Base-by-base conservation (phyloP, 148 eudicot species). In the Euryodendron excelsum region DNA sequence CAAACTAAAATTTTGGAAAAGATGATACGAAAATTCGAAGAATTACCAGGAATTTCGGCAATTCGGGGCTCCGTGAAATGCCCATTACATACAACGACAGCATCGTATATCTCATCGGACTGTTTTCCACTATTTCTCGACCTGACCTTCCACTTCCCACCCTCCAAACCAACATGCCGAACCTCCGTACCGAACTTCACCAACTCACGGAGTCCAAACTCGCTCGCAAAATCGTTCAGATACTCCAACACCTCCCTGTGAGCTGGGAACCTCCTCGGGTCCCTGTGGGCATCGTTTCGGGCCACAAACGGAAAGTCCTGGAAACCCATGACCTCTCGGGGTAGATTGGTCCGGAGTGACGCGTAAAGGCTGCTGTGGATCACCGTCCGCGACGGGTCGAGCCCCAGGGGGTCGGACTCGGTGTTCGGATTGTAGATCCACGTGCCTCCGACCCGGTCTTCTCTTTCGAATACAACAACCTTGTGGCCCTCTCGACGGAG, bases 1-100 rank as follows among this genome's bases (percentile, higher is more conserved):
- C 45, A 37, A 20, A 67, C 48, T 9, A 39, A n/a, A 63, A 5
- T 33, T 33, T 9, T 34, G 3, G 21, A 21, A 55, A 73, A n/a
- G 5, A 0, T 8, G 41, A 55, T 31, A 53, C 48, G 27, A 36
- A 73, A 18, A 34, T 20, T 28, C 53, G 34, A 64, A 74, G 25
- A 81, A n/a, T 77, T 89, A 93, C 97, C 97, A 31, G 94, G 93
- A 44, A 95, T 87, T 17, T 90, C 88, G 20, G 99, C 99, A 28
- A 89, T 80, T 48, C 96, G 86, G 65, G 97, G 98, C 82, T 96
- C 92, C 77, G 94, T 80, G 72, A 86, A 91, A 87, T 96, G 99
- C 37, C 99, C 99, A 77, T 90, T 96, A 79, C 97, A 93, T 13
- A 96, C 89, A 78, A 96, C 90, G 59, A 93, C 99, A 53, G 99